Evolutionary conservation across 768 basidiomycete genomes (phyloP).

Genomic region (Rhizopogon vesiculosus): DNA sequence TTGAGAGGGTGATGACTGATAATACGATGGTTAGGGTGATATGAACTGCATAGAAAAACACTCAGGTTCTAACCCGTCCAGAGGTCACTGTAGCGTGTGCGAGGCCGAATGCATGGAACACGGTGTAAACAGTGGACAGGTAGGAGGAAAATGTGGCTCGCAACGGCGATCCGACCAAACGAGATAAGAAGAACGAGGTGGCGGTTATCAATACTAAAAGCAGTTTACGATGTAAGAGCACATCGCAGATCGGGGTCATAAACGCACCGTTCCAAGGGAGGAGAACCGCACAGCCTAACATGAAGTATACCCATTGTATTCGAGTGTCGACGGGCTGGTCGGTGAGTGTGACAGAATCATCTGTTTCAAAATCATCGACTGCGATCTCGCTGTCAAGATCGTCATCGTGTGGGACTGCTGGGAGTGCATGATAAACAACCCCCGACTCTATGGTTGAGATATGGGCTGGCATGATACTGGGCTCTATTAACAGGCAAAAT

Average conservation of each 20-base stretch:
- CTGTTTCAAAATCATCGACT: slow-evolving; percentile 18
- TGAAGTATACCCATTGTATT: slow-evolving; percentile 62
- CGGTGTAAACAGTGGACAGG: slow-evolving; percentile 57
- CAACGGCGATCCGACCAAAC: slow-evolving; percentile 59
- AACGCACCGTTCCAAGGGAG: slow-evolving; percentile 88
- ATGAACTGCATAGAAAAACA: not conserved
- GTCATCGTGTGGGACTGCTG: slow-evolving; percentile 13
- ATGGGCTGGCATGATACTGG: not conserved
- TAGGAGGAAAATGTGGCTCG: slow-evolving; percentile 63
- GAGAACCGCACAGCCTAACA: slow-evolving; percentile 77
- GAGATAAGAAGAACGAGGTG: slow-evolving; percentile 73
- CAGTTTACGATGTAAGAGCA: slow-evolving; percentile 1
- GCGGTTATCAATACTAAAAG: slow-evolving; percentile 77
- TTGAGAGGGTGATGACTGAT: slow-evolving; percentile 57
- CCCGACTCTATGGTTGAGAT: slow-evolving; percentile 6
- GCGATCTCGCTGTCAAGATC: not conserved
- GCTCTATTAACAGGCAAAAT: not conserved
- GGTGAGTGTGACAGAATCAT: slow-evolving; percentile 8
- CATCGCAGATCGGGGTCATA: not conserved
- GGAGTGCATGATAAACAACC: slow-evolving; percentile 14
- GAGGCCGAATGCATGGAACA: slow-evolving; percentile 63
- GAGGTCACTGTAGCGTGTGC: slow-evolving; percentile 70
- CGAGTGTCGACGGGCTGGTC: slow-evolving; percentile 29
- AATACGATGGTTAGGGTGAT: slow-evolving; percentile 2
- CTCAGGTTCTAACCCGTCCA: slow-evolving; percentile 47